Percentiles rank a stretch among this genome's conserved stretches.
Evolutionary conservation across 108 stramenopile species (phyloP).

Genomic region (Fragilariopsis cylindrus): DNA sequence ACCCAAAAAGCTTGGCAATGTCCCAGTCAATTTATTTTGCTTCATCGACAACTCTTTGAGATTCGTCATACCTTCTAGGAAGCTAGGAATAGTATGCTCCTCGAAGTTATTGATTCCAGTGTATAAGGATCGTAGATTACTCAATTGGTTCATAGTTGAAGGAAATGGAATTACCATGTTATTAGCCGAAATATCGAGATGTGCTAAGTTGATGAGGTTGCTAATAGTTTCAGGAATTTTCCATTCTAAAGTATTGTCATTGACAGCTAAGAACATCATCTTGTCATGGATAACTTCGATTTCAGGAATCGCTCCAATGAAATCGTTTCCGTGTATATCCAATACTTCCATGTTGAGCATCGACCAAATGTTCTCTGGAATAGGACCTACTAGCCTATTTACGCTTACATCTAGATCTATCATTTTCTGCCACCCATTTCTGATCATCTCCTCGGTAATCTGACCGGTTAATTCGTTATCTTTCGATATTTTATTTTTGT

Average conservation of each 20-base stretch:
- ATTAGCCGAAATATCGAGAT: slow-evolving; percentile 39
- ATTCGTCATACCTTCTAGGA: slow-evolving; percentile 19
- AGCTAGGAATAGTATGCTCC: slow-evolving; percentile 27
- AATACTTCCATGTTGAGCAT: slow-evolving; percentile 20
- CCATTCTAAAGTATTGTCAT: slow-evolving; percentile 51
- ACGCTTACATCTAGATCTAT: slow-evolving; percentile 28
- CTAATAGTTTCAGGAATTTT: slow-evolving; percentile 41
- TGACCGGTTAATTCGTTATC: slow-evolving; percentile 27
- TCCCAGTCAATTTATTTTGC: slow-evolving; percentile 29
- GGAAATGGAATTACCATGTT: slow-evolving; percentile 29
- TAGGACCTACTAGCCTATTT: slow-evolving; percentile 16
- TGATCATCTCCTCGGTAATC: slow-evolving; percentile 19
- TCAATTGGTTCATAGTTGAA: slow-evolving; percentile 14
- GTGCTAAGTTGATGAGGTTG: slow-evolving; percentile 25
- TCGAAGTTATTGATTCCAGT: slow-evolving; percentile 30
- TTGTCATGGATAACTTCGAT: slow-evolving; percentile 7
- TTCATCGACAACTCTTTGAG: slow-evolving; percentile 40
- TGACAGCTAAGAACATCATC: slow-evolving; percentile 29
- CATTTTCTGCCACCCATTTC: neutral
- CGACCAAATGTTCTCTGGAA: slow-evolving; percentile 17
- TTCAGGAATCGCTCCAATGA: slow-evolving; percentile 22
- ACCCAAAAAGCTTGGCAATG: slow-evolving; percentile 31
- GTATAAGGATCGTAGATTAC: slow-evolving; percentile 30
- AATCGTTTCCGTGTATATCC: slow-evolving; percentile 30
- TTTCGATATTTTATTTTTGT: neutral